A percentile compares a stretch with the other conserved stretches of the same genome.
phyloP scores from a whole-genome alignment of 129 eudicot species.

The Oenanthe sinensis region DNA sequence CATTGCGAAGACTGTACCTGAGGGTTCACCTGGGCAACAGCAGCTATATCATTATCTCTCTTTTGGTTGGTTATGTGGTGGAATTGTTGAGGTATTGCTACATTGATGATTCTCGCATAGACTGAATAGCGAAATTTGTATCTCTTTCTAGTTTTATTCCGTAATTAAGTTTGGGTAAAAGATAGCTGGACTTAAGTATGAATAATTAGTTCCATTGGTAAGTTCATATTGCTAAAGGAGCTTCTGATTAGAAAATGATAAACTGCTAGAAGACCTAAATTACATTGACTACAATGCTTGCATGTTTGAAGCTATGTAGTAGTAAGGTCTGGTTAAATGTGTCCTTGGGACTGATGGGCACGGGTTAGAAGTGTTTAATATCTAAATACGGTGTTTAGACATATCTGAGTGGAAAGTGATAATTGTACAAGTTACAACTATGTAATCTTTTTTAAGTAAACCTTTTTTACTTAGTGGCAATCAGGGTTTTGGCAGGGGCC shows the following conservation, averaged over 20 bases:
- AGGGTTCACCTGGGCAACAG: conserved; percentile 71
- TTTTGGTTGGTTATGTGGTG: conserved; percentile 93
- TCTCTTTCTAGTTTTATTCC: not conserved
- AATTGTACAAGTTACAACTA: not conserved
- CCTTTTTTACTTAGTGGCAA: not conserved
- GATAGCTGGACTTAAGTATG: not conserved
- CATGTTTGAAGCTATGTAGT: not conserved
- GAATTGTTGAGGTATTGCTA: conserved; percentile 70
- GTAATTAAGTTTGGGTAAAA: not conserved
- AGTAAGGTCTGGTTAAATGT: not conserved
- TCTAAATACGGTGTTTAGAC: not conserved
- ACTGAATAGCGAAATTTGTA: not conserved
- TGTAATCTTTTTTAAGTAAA: not conserved
- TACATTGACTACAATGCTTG: not conserved
- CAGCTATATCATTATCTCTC: conserved; percentile 86
- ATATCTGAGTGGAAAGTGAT: not conserved
- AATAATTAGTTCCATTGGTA: not conserved
- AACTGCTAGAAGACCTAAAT: not conserved
- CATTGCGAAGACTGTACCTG: conserved; percentile 45
- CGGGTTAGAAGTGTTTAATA: not conserved
- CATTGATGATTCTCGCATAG: not conserved
- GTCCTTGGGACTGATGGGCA: not conserved
- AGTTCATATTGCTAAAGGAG: not conserved
- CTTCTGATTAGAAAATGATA: not conserved
- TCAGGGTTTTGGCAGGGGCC: not conserved